phyloP scores from a whole-genome alignment of 495 filamentous ascomycete genomes.

The Podospora pseudocomata region DNA sequence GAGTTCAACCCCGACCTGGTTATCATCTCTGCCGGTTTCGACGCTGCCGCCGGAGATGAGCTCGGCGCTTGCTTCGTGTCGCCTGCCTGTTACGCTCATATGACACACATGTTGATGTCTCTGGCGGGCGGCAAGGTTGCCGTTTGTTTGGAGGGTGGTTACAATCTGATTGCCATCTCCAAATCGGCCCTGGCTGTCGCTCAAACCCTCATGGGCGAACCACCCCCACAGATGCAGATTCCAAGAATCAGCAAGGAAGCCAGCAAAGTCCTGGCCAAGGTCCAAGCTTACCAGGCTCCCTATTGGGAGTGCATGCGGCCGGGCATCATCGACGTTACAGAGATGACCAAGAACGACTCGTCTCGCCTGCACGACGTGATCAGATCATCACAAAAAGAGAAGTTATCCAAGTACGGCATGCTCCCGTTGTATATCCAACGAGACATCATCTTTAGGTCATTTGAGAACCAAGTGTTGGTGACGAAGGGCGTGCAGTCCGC shows the following conservation, averaged over 20 bases:
- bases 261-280: constrained; percentile 45
- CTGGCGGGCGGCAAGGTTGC: constrained; percentile 88
- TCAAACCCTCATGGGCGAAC: constrained; percentile 89
- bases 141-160: constrained; percentile 92
- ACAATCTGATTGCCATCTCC: constrained; percentile 89
- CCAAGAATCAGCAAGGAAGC: constrained; percentile 50
- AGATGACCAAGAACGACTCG: constrained; percentile 33
- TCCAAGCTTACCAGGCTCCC: constrained; percentile 50
- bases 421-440: constrained; percentile 69
- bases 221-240: constrained; percentile 65
- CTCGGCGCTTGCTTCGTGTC: constrained; percentile 89
- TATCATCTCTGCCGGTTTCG: constrained; percentile 93
- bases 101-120: constrained; percentile 98
- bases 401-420: constrained; percentile 69
- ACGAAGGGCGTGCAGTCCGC: constrained; percentile 49
- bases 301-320: constrained; percentile 62
- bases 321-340: constrained; percentile 44
- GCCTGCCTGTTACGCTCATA: constrained; percentile 89
- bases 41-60: constrained; percentile 89
- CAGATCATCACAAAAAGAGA: constrained; percentile 64
- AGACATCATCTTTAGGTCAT: constrained; percentile 66
- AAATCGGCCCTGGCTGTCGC: constrained; percentile 88
- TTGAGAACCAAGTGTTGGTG: constrained; percentile 85
- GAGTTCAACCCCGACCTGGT: constrained; percentile 95
- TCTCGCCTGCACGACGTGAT: constrained; percentile 61